A percentile compares a stretch with the other conserved stretches of the same genome.
Evolutionary conservation across 2,329 filamentous ascomycete species (phyloP).

Genomic region (Xylaria sp.): DNA sequence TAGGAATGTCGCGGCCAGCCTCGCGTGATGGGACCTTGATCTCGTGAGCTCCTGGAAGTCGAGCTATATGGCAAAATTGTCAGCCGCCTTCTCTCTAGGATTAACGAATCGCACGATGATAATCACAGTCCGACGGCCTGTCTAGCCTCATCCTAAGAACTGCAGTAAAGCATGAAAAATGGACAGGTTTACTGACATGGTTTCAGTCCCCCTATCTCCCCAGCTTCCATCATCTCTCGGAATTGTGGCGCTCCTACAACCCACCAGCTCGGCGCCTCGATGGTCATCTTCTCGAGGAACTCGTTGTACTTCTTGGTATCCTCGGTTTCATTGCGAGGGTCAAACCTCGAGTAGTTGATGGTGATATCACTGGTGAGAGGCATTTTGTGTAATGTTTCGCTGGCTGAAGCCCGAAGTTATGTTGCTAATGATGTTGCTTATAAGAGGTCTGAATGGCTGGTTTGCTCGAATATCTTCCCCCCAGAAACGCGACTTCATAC

Average conservation of each 20-base stretch:
- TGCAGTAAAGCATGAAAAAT: not conserved
- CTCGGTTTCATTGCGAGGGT: conserved; percentile 4
- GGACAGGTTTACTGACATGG: conserved; percentile 7
- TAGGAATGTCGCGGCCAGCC: conserved; percentile 57
- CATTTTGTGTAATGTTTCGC: conserved; percentile 10
- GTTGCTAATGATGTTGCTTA: not conserved
- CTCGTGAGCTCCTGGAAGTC: conserved; percentile 58
- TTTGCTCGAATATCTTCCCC: not conserved
- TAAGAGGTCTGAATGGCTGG: not conserved
- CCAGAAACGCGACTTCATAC: not conserved
- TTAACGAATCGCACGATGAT: too few relatives aligned
- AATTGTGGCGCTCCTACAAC: conserved; percentile 25
- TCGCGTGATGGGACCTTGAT: conserved; percentile 63
- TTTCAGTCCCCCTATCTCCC: conserved; percentile 49
- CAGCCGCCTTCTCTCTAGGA: too few relatives aligned
- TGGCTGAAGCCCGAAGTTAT: not conserved
- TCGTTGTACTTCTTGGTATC: conserved; percentile 22
- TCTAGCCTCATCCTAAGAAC: too few relatives aligned
- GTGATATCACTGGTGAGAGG: conserved; percentile 28
- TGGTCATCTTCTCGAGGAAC: conserved; percentile 17
- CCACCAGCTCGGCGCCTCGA: conserved; percentile 13
- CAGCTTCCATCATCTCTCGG: conserved; percentile 40
- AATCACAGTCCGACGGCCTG: too few relatives aligned
- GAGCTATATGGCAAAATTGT: conserved; percentile 45
- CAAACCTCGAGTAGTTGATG: conserved; percentile 20